These are phyloP conservation scores for Ceratocystis cacaofunesta DNA, from an alignment of 2,329 filamentous ascomycete genomes.

Conservation along the genomic window DNA sequence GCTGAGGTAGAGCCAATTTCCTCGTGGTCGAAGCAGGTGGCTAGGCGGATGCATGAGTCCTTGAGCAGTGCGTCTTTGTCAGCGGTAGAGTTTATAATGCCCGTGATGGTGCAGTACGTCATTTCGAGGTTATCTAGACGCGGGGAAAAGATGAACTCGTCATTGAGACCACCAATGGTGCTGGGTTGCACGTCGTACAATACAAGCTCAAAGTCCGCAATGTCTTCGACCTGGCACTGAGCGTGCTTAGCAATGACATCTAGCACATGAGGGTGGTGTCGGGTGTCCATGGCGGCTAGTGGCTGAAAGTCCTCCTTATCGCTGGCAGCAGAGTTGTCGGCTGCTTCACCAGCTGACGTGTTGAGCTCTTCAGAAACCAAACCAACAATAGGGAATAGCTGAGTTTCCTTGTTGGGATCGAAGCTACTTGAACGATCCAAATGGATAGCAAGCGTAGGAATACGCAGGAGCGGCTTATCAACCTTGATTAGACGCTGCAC, in stretches of 20 bases:
- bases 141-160: slow-evolving; percentile 94
- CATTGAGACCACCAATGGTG: slow-evolving; percentile 72
- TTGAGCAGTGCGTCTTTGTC: slow-evolving; percentile 50
- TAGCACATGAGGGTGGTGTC: slow-evolving; percentile 79
- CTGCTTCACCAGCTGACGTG: slow-evolving; percentile 31
- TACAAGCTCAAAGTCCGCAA: slow-evolving; percentile 92
- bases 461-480: slow-evolving; percentile 75
- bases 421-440: slow-evolving; percentile 76
- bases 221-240: slow-evolving; percentile 50
- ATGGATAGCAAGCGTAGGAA: slow-evolving; percentile 89
- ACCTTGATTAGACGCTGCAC: slow-evolving; percentile 79
- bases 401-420: slow-evolving; percentile 90
- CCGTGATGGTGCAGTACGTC: slow-evolving; percentile 83
- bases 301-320: slow-evolving; percentile 49
- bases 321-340: slow-evolving; percentile 27
- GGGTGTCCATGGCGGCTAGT: slow-evolving; percentile 59
- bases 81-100: slow-evolving; percentile 64
- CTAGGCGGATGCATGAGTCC: slow-evolving; percentile 73
- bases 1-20: slow-evolving; percentile 88
- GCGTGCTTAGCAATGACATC: slow-evolving; percentile 72
- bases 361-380: slow-evolving; percentile 81
- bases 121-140: slow-evolving; percentile 91
- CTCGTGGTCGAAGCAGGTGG: slow-evolving; percentile 93
- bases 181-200: slow-evolving; percentile 92
- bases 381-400: slow-evolving; percentile 85